These are phyloP conservation scores for Aquanectria penicillioides DNA, from an alignment of 2,329 filamentous ascomycete genomes.

Conservation along the genomic window DNA sequence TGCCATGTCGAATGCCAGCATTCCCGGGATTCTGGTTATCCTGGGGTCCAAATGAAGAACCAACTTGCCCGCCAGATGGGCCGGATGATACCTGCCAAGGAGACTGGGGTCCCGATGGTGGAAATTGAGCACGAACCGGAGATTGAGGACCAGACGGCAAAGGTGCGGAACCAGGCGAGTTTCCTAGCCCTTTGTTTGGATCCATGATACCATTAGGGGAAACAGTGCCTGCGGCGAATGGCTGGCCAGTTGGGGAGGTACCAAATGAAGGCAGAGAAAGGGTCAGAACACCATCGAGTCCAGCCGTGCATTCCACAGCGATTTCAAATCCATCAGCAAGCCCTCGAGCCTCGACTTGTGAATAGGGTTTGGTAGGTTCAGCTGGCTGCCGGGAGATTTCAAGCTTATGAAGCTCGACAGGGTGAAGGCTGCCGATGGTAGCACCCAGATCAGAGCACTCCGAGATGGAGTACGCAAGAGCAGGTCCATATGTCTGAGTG, in stretches of 20 bases:
- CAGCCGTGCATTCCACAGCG: conserved; percentile 42
- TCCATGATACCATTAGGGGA: not conserved
- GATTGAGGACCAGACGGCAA: not conserved
- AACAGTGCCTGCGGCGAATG: not conserved
- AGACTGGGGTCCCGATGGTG: not conserved
- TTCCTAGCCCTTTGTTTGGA: conserved; percentile 1
- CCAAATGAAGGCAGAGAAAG: conserved; percentile 36
- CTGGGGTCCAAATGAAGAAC: too few relatives aligned
- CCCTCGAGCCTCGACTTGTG: conserved; percentile 19
- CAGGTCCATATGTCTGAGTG: conserved; percentile 42
- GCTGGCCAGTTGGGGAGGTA: conserved; percentile 21
- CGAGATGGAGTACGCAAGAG: conserved; percentile 40
- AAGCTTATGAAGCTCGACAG: conserved; percentile 40
- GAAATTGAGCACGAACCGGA: too few relatives aligned
- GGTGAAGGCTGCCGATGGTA: conserved; percentile 43
- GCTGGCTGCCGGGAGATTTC: conserved; percentile 12
- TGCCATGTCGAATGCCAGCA: not conserved
- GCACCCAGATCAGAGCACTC: conserved; percentile 41
- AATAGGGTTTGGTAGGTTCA: conserved; percentile 4
- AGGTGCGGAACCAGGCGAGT: not conserved
- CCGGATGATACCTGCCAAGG: too few relatives aligned
- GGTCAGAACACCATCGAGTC: conserved; percentile 46
- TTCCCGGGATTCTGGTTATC: too few relatives aligned
- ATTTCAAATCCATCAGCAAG: conserved; percentile 39
- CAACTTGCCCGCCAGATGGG: too few relatives aligned